phyloP scores from a whole-genome alignment of 352 stramenopile genomes.

The Phytophthora ramorum region DNA sequence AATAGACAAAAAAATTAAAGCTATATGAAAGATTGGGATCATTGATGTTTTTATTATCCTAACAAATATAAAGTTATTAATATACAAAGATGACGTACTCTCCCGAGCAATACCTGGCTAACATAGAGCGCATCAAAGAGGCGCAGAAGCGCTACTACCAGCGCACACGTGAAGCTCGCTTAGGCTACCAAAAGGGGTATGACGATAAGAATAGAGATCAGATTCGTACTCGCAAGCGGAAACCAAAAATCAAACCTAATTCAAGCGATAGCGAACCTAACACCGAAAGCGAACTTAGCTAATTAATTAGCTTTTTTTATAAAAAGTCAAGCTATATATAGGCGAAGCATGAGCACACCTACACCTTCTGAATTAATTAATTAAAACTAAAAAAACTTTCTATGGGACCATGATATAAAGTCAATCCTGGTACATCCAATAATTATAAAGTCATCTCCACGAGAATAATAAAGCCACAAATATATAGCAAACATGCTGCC shows the following conservation, averaged over 20 bases:
- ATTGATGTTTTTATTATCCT: conserved; percentile 5
- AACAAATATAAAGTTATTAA: conserved; percentile 18
- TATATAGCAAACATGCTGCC: background rate
- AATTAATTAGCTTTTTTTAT: conserved; percentile 9
- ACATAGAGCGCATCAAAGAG: background rate
- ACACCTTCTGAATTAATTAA: conserved; percentile 23
- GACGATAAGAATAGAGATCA: conserved; percentile 1
- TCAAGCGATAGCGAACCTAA: background rate
- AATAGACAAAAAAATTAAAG: too few relatives aligned
- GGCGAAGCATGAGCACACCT: background rate
- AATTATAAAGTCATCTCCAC: conserved; percentile 14
- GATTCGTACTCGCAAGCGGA: background rate
- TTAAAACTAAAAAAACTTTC: conserved; percentile 2
- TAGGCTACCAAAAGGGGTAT: background rate
- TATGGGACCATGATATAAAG: conserved; percentile 18
- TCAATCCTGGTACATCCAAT: conserved; percentile 5
- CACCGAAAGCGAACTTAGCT: conserved; percentile 2
- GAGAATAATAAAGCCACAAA: conserved; percentile 4
- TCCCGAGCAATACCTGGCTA: conserved; percentile 9
- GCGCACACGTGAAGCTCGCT: background rate
- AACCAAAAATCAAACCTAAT: background rate
- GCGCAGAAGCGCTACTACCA: conserved; percentile 7
- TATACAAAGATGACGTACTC: conserved; percentile 22
- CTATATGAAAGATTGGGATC: too few relatives aligned
- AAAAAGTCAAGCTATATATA: conserved; percentile 10